These are phyloP conservation scores for Somion occarium DNA, from an alignment of 1,284 basidiomycete genomes.

Conservation along the genomic window DNA sequence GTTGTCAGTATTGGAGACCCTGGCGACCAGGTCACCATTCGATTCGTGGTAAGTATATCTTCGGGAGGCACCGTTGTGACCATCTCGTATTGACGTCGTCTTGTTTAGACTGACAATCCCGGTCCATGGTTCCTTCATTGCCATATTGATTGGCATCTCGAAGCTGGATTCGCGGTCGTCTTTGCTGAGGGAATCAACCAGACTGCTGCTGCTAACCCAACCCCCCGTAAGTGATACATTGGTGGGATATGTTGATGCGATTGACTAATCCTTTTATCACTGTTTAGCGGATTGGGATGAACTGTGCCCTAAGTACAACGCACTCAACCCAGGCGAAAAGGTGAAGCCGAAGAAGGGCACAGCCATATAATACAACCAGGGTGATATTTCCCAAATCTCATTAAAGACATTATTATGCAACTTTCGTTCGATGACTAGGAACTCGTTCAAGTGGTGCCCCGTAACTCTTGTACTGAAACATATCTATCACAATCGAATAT, in stretches of 20 bases:
- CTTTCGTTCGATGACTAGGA: too few relatives aligned
- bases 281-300: conserved; percentile 4
- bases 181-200: conserved; percentile 5
- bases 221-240: conserved; percentile 11
- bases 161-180: conserved; percentile 5
- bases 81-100: background rate
- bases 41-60: conserved; percentile 8
- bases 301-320: conserved; percentile 6
- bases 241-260: background rate
- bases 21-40: conserved; percentile 19
- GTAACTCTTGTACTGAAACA: too few relatives aligned
- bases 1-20: conserved; percentile 22
- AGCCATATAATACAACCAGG: background rate
- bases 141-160: conserved; percentile 5
- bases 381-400: too few relatives aligned
- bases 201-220: conserved; percentile 13
- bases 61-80: too few relatives aligned
- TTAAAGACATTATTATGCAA: too few relatives aligned
- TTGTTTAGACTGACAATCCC: conserved; percentile 5
- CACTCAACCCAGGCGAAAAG: background rate
- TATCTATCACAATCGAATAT: too few relatives aligned
- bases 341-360: background rate
- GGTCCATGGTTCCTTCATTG: conserved; percentile 7
- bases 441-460: too few relatives aligned
- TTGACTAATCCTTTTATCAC: background rate